Base-by-base conservation (phyloP, 2,329 filamentous ascomycete genomes). In the Ilyonectria robusta region DNA sequence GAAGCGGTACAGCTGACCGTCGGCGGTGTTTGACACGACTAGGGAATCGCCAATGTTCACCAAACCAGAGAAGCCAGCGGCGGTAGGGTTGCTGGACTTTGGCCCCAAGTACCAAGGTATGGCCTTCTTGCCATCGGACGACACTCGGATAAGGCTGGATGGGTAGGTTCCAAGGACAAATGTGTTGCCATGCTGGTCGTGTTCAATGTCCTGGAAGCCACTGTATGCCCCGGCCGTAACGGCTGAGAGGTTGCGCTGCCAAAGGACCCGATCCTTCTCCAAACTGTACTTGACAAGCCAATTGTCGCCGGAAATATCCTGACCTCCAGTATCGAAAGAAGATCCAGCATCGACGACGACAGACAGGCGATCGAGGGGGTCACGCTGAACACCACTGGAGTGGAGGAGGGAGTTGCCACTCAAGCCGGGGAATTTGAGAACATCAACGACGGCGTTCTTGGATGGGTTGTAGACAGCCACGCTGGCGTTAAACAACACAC, bases 201-300 rank as follows among this genome's bases (percentile, higher is more conserved):
- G 77, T 40, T 79, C 81, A 3, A 82, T 73, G 57, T 84, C 82
- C 63, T 83, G 81, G 40, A 78, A 82, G 6, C 80, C 82, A 26
- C 80, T 77, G 66, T 80, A 83, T 0, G 56, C 61, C 4, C 78
- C 78, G 0, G 67, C 56, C 0, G 76, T 77, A 0, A 78, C 55
- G 0, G 71, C 67, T 0, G 78, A 80, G 11, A 83, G 65, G 66
- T 83, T 80, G 11, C 73, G 57, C n/a, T 62, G 67, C 80, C 79
- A 83, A 8, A 80, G 67, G 2, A 75, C 58, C 35, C 66, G 57
- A 10, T 75, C 59, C 13, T 59, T 57, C 9, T 67, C 23, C 1
- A 78, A 68, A 59, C 81, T 74, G 62, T 78, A 81, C 60, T 81
- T 81, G 33, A 82, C 61, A n/a, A 84, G 57, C 53, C 77, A 74